Base-by-base conservation (phyloP, 176 grass and related monocot genomes). In the Themeda triandra region DNA sequence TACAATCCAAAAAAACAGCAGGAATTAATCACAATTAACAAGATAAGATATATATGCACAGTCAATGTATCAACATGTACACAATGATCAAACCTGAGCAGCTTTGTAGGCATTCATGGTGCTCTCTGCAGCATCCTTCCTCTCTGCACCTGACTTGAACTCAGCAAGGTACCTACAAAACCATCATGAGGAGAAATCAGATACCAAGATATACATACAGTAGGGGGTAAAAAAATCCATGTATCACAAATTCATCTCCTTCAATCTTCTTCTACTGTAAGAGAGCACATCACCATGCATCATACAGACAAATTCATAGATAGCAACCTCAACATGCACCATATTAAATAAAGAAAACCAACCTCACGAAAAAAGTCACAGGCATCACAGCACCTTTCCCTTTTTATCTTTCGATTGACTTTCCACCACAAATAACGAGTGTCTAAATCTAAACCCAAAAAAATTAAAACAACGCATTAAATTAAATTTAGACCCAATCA, bases 61-160 rank as follows among this genome's bases (percentile, higher is more conserved):
- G 8, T 13, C 5, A 8, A 29, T 3, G 0, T 35, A 45, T 51
- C 18, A 25, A 33, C 37, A 25, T 63, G 0, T 8, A 41, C 10
- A 54, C 37, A 79, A 4, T 49, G 80, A 87, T 75, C 53, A 11
- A 73, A 86, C 93, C 93, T 95, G 93, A 76, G 93, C 93, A 81
- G 93, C 91, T 75, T 95, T 95, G 83, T 95, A 95, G 4, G 93
- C 86, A 32, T 88, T 90, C 88, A 95, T 92, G 73, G 93, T 95
- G 76, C 89, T 95, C 80, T 95, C 93, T 0, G 93, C 91, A 1
- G 93, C 88, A 31, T 95, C 90, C 87, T 95, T 95, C 86, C 93
- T 92, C 90, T 92, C 93, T 0, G 77, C 33, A 3, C 83, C 88
- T 42, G 88, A 90, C 78, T 90, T 95, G 33, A 95, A 95, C 91